Conservation (phyloP, 768 basidiomycete species). For the Rhodotorula kratochvilovae region DNA sequence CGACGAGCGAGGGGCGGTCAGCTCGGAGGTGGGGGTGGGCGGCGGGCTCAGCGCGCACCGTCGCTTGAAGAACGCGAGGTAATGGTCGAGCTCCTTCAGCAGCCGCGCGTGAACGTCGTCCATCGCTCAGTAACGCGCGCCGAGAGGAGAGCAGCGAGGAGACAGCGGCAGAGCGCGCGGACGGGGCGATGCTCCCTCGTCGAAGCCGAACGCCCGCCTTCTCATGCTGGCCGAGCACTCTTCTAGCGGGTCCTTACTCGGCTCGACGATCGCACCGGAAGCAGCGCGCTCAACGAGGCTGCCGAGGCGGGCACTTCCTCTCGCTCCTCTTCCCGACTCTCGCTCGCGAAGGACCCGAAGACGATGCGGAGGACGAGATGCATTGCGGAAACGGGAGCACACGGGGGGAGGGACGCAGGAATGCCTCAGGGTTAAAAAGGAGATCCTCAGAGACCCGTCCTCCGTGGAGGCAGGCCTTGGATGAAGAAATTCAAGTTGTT, state of each 20-base stretch:
- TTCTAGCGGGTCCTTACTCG: too few relatives aligned
- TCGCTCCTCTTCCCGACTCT: too few relatives aligned
- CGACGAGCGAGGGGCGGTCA: background rate
- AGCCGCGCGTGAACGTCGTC: conserved; percentile 13
- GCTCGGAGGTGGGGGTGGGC: background rate
- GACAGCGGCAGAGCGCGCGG: too few relatives aligned
- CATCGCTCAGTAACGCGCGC: conserved; percentile 2
- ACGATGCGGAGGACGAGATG: too few relatives aligned
- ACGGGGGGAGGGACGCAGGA: background rate
- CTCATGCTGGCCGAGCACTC: background rate
- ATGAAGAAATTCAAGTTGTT: conserved; percentile 35
- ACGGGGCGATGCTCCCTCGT: too few relatives aligned
- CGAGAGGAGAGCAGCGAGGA: too few relatives aligned
- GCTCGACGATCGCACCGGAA: too few relatives aligned
- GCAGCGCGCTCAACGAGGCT: too few relatives aligned
- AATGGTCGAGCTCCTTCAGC: conserved; percentile 16
- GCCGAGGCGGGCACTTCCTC: too few relatives aligned
- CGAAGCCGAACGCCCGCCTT: too few relatives aligned
- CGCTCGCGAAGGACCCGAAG: too few relatives aligned
- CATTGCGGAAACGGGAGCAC: too few relatives aligned
- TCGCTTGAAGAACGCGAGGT: conserved; percentile 21
- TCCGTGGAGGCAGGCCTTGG: conserved; percentile 3
- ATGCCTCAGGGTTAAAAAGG: conserved; percentile 39
- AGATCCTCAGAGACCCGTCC: background rate
- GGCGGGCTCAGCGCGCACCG: background rate